These are phyloP conservation scores for Lactifluus volemus DNA, from an alignment of 768 basidiomycete species.

Conservation along the genomic window DNA sequence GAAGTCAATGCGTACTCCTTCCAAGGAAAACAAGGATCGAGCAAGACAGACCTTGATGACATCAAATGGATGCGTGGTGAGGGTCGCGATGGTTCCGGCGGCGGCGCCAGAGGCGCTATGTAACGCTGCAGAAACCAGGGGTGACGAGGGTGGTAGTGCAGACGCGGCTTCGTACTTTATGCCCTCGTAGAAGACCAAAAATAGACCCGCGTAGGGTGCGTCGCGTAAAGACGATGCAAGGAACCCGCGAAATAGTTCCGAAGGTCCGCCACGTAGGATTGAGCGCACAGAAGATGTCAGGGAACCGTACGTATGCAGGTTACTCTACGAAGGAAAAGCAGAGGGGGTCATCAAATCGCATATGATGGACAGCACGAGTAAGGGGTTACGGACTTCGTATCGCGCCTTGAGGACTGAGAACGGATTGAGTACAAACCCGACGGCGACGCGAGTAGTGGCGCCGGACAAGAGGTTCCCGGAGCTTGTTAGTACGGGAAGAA, in stretches of 20 bases:
- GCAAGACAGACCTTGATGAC: conserved; percentile 75
- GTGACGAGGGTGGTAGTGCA: conserved; percentile 34
- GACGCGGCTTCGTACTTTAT: conserved; percentile 68
- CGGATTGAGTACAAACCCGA: conserved; percentile 83
- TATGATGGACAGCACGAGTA: neutral
- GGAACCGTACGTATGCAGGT: conserved; percentile 62
- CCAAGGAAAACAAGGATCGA: neutral
- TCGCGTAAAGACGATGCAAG: conserved; percentile 85
- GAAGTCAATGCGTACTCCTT: neutral
- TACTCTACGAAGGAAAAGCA: conserved; percentile 42
- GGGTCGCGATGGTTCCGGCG: conserved; percentile 77
- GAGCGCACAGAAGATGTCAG: conserved; percentile 49
- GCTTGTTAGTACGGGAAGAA: conserved; percentile 60
- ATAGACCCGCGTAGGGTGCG: conserved; percentile 89
- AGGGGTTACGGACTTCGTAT: conserved; percentile 56
- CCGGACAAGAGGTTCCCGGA: conserved; percentile 84
- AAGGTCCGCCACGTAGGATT: conserved; percentile 61
- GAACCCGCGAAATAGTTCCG: conserved; percentile 79
- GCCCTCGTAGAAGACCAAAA: conserved; percentile 80
- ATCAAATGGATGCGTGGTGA: conserved; percentile 88
- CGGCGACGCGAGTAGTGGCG: conserved; percentile 66
- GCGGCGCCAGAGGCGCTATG: conserved; percentile 65
- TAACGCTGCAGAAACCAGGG: conserved; percentile 40
- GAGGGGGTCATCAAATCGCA: neutral
- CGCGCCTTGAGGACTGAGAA: conserved; percentile 88